Percentiles rank a stretch among this genome's conserved stretches.
These are phyloP conservation scores for Hapsidospora chrysogenum DNA, from an alignment of 495 filamentous ascomycete genomes.

Conservation along the genomic window DNA sequence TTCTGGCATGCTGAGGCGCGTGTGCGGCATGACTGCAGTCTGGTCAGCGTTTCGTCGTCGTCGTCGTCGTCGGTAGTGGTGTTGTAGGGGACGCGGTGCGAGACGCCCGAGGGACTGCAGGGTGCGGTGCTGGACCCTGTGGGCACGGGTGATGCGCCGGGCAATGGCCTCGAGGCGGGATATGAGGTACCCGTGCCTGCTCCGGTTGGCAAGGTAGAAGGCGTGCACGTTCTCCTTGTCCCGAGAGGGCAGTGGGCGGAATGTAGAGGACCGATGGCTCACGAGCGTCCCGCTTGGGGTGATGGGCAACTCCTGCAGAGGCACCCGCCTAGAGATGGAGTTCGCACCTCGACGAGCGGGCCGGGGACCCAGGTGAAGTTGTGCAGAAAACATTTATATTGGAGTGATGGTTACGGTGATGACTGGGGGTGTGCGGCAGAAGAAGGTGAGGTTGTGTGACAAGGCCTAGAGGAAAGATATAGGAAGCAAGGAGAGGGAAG, in stretches of 20 bases:
- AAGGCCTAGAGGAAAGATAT: background rate
- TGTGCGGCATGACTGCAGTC: background rate
- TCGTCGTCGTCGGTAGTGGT: background rate
- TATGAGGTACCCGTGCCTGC: no score
- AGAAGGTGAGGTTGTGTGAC: no score
- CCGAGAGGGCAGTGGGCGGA: background rate
- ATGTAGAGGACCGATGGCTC: background rate
- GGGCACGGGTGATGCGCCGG: background rate
- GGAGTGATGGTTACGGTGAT: background rate
- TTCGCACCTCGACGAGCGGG: no score
- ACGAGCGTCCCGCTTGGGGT: background rate
- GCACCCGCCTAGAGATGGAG: no score
- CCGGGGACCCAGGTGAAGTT: background rate
- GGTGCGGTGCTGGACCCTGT: background rate
- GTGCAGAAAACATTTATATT: slow-evolving; percentile 1
- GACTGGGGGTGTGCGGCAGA: background rate
- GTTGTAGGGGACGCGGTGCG: background rate
- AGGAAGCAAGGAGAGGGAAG: background rate
- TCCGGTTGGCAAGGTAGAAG: no score
- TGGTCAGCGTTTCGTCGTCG: no score
- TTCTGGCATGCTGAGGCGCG: background rate
- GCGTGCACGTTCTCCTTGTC: slow-evolving; percentile 1
- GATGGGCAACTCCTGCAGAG: background rate
- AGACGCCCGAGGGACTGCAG: background rate
- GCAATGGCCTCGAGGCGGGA: background rate